Conservation (phyloP, 2,329 filamentous ascomycete genomes). For the Aspergillus viridinutans region DNA sequence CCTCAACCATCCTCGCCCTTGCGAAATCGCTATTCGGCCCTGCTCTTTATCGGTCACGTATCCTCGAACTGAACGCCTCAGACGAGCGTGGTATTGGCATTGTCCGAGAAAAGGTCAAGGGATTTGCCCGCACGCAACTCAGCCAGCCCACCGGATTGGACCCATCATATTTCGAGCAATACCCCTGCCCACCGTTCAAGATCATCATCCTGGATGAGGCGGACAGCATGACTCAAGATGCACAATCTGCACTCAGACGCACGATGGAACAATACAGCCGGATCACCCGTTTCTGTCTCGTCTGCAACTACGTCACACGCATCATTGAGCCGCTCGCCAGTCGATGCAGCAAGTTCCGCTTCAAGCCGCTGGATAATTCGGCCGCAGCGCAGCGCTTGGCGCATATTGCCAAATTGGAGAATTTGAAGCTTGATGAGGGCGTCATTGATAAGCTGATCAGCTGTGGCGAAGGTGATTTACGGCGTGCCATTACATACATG, state of each 20-base stretch:
- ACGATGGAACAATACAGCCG: constrained; percentile 99
- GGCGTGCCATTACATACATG: constrained; percentile 93
- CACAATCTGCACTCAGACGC: constrained; percentile 82
- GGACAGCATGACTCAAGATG: constrained; percentile 98
- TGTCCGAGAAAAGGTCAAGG: constrained; percentile 95
- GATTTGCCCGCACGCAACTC: constrained; percentile 93
- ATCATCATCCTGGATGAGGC: constrained; percentile 98
- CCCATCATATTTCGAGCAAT: constrained; percentile 61
- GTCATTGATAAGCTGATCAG: constrained; percentile 79
- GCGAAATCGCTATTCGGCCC: constrained; percentile 97
- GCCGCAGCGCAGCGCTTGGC: constrained; percentile 76
- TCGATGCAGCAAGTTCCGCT: constrained; percentile 93
- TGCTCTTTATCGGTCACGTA: constrained; percentile 83
- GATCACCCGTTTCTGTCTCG: constrained; percentile 94
- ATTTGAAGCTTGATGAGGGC: constrained; percentile 69
- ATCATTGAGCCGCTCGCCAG: constrained; percentile 96
- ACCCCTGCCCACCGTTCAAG: constrained; percentile 96
- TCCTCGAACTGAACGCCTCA: constrained; percentile 98
- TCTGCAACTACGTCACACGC: constrained; percentile 97
- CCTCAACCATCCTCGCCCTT: constrained; percentile 91
- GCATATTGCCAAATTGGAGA: constrained; percentile 77
- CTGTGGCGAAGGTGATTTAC: constrained; percentile 87
- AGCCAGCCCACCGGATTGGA: constrained; percentile 69
- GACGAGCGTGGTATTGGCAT: constrained; percentile 98
- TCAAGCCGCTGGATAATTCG: constrained; percentile 87